A percentile compares a stretch with the other conserved stretches of the same genome.
phyloP scores from a whole-genome alignment of 768 basidiomycete genomes.

The Lactarius hengduanensis region DNA sequence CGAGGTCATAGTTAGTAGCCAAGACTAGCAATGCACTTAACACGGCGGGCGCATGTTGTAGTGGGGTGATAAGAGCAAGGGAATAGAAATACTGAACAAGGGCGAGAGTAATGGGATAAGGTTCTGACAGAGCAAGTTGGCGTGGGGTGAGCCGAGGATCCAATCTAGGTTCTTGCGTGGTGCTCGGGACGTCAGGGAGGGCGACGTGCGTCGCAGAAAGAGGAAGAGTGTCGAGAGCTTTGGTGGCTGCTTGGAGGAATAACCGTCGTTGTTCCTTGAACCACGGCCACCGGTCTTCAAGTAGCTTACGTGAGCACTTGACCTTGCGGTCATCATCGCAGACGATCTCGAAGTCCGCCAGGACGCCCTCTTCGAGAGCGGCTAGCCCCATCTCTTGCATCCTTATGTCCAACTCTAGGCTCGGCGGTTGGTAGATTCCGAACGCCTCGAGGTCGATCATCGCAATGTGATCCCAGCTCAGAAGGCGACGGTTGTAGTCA shows the following conservation, averaged over 20 bases:
- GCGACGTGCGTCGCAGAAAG: conserved; percentile 59
- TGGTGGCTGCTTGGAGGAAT: conserved; percentile 57
- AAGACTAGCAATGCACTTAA: conserved; percentile 84
- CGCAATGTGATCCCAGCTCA: conserved; percentile 91
- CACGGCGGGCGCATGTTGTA: conserved; percentile 89
- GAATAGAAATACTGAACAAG: conserved; percentile 95
- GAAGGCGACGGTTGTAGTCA: conserved; percentile 87
- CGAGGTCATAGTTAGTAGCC: conserved; percentile 76
- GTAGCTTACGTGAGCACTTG: conserved; percentile 74
- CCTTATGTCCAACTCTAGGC: conserved; percentile 57
- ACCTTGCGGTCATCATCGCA: conserved; percentile 89
- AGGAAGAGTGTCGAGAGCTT: conserved; percentile 58
- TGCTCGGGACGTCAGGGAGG: conserved; percentile 57
- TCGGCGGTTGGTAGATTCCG: conserved; percentile 90
- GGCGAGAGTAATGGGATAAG: conserved; percentile 85
- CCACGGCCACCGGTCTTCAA: conserved; percentile 96
- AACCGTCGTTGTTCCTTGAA: conserved; percentile 69
- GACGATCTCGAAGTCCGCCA: conserved; percentile 90
- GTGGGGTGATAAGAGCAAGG: conserved; percentile 77
- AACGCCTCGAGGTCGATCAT: conserved; percentile 91
- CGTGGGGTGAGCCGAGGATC: conserved; percentile 84
- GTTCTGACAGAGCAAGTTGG: conserved; percentile 77
- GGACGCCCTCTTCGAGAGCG: conserved; percentile 73
- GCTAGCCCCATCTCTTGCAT: conserved; percentile 86
- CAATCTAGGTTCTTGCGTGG: conserved; percentile 51